phyloP scores from a whole-genome alignment of 2,329 filamentous ascomycete genomes.

The Ophiostoma tasmaniense region DNA sequence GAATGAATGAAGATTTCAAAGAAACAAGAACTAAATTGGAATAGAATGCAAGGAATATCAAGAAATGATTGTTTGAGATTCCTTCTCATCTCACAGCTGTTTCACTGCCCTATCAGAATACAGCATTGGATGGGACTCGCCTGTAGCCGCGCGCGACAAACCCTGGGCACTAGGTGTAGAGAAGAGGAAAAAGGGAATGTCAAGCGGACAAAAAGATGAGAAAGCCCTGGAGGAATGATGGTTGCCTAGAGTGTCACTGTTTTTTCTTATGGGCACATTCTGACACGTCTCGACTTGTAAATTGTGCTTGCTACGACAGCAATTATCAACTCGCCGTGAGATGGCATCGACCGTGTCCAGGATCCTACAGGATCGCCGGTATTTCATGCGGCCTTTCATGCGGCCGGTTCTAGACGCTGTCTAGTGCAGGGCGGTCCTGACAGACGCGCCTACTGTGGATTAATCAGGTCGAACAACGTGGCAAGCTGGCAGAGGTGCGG shows the following conservation, averaged over 20 bases:
- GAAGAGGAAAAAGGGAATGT: neutral
- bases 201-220: neutral
- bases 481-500: neutral
- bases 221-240: neutral
- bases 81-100: neutral
- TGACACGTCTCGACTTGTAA: neutral
- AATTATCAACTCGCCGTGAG: neutral
- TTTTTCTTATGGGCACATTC: too few species aligned
- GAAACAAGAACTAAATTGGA: too few species aligned
- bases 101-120: neutral
- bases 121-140: neutral
- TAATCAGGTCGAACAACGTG: neutral
- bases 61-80: neutral
- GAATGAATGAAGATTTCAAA: too few species aligned
- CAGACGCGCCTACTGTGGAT: neutral
- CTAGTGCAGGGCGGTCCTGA: neutral
- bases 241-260: neutral
- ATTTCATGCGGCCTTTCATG: neutral
- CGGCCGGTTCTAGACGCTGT: neutral
- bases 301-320: neutral
- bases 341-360: neutral
- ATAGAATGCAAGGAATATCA: neutral
- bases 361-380: neutral
- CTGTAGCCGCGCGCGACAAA: slow-evolving; percentile 13
- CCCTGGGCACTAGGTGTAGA: neutral